Evolutionary conservation across 2,329 filamentous ascomycete genomes (phyloP), one percentile per base, ranked within the genome.

Genomic region (Emmonsiellopsis sp.): DNA sequence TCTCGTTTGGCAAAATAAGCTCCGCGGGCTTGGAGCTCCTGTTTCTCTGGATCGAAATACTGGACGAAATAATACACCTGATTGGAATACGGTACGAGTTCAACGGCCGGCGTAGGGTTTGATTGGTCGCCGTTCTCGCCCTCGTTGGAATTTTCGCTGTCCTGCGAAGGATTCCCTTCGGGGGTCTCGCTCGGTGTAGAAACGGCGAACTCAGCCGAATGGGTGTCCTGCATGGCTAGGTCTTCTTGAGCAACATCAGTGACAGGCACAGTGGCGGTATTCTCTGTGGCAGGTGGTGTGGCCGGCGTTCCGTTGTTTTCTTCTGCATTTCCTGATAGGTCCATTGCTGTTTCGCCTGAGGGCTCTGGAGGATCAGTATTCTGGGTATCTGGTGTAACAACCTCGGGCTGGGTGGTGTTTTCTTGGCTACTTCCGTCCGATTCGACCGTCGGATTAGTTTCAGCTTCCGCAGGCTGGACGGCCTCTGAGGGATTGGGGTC

Each of bases 31-130:
- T 61, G 63, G 13, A 77, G 61, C 0, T 60, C 65, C 57, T 77
- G 74, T 8, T 67, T 68, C 31, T 78, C 74, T 11, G 74, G 69
- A 54, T 81, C 76, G 57, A 77, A 80, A 5, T 76, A 59, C 55
- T 81, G 77, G 44, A 81, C 64, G 56, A 76, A 75, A 55, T 74
- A 75, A 53, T 75, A 76, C 11, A 70, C 62, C 52, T 74, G 70
- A 5, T n/a, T 11, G 13, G 42, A n/a, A 6, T 11, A 14, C 1
- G 42, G 37, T 46, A 45, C 14, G n/a, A 39, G 46, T 2, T 31
- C 10, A 27, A 13, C 13, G 9, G 6, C 39, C n/a, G 6, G 17
- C 17, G 37, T 21, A 5, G 21, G 34, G 6, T 39, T 9, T 31
- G 34, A 27, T 21, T 8, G 34, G 9, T n/a, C 34, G 2, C 11